Conservation (phyloP, 2,329 filamentous ascomycete species). For the Fusarium nygamai region DNA sequence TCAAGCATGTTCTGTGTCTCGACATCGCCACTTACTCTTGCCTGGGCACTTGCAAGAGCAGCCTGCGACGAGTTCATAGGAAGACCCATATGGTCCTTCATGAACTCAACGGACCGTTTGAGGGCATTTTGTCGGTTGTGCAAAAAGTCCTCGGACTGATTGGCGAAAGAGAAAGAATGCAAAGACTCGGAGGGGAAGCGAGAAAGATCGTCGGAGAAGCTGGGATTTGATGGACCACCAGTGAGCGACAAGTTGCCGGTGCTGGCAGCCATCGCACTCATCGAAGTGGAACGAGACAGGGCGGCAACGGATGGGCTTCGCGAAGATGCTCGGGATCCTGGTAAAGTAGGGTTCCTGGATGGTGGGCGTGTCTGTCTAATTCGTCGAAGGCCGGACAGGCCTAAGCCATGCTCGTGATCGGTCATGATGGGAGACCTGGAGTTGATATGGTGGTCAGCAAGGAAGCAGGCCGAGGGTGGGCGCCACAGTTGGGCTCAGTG, state of each 20-base stretch:
- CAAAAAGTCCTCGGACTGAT: slow-evolving; percentile 91
- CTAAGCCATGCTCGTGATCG: slow-evolving; percentile 88
- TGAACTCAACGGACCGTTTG: slow-evolving; percentile 94
- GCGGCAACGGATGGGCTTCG: slow-evolving; percentile 66
- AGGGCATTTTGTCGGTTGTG: slow-evolving; percentile 92
- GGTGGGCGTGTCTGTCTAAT: slow-evolving; percentile 85
- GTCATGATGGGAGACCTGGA: slow-evolving; percentile 81
- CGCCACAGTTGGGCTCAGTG: slow-evolving; percentile 26
- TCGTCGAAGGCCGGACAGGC: slow-evolving; percentile 86
- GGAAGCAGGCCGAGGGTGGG: slow-evolving; percentile 20
- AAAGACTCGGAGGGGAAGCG: slow-evolving; percentile 95
- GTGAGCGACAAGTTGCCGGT: slow-evolving; percentile 64
- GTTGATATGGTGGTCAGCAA: slow-evolving; percentile 43
- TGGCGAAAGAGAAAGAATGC: slow-evolving; percentile 97
- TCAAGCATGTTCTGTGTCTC: slow-evolving; percentile 94
- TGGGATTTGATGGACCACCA: slow-evolving; percentile 75
- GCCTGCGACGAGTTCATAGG: slow-evolving; percentile 72
- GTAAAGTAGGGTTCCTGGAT: slow-evolving; percentile 71
- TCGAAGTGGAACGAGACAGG: slow-evolving; percentile 75
- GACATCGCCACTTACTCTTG: slow-evolving; percentile 81
- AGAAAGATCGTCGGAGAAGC: slow-evolving; percentile 86
- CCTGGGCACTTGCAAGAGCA: slow-evolving; percentile 83
- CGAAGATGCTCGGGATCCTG: slow-evolving; percentile 70
- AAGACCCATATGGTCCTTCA: slow-evolving; percentile 92
- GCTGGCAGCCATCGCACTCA: slow-evolving; percentile 72